A percentile compares a stretch with the other conserved stretches of the same genome.
phyloP scores from a whole-genome alignment of 495 filamentous ascomycete species.

The Lindgomyces ingoldianus region DNA sequence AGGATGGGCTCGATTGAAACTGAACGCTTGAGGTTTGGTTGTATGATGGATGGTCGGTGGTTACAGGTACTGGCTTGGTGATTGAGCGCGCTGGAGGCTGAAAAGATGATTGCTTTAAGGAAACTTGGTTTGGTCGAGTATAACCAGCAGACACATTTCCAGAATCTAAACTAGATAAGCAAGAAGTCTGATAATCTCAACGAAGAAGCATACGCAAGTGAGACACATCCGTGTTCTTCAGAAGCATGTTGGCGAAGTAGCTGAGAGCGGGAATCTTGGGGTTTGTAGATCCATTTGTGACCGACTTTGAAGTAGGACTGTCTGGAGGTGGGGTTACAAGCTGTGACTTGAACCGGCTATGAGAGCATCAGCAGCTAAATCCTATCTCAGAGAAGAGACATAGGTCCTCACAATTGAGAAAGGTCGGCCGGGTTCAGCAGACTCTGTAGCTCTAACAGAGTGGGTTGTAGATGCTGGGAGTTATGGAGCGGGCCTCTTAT shows the following conservation, averaged over 20 bases:
- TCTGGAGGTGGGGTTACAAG: conserved; percentile 26
- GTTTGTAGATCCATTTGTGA: conserved; percentile 28
- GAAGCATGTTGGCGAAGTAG: conserved; percentile 60
- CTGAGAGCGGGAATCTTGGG: conserved; percentile 46
- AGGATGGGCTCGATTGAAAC: not conserved
- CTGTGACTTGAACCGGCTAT: conserved; percentile 67
- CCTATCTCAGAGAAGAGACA: not conserved
- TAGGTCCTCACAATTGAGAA: conserved; percentile 69
- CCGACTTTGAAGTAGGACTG: conserved; percentile 8
- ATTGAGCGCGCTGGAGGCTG: not conserved
- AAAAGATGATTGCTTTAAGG: not conserved
- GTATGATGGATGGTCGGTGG: not conserved
- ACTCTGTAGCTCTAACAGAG: conserved; percentile 66
- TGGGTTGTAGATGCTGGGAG: conserved; percentile 40
- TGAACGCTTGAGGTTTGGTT: not conserved
- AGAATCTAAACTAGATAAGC: not conserved
- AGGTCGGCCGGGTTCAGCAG: conserved; percentile 66
- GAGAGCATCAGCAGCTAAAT: conserved; percentile 23
- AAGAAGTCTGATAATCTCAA: not conserved
- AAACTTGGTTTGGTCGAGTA: not conserved
- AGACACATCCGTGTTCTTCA: conserved; percentile 57
- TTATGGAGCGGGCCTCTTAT: conserved; percentile 30
- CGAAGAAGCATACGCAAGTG: conserved; percentile 53
- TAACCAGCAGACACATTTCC: not conserved
- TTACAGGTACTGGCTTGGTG: not conserved